Conservation (phyloP, 257 asterid genomes). For the Nicotiana attenuata region DNA sequence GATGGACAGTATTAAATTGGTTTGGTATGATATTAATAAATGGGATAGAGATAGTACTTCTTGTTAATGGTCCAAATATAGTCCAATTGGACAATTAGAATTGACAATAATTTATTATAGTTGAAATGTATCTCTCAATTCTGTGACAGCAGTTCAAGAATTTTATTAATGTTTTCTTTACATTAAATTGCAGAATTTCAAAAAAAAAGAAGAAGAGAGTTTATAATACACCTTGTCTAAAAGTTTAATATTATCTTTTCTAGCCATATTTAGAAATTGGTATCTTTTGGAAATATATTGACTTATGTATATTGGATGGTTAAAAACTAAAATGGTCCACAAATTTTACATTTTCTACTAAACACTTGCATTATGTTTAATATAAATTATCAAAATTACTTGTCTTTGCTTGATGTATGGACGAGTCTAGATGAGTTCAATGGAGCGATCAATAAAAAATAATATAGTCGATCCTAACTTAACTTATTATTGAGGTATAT, state of each 20-base stretch:
- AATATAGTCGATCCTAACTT: neutral
- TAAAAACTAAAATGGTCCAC: neutral
- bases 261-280: neutral
- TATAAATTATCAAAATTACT: neutral
- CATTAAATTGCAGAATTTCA: neutral
- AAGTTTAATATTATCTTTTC: neutral
- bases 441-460: neutral
- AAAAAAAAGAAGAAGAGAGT: neutral
- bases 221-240: neutral
- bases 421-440: neutral
- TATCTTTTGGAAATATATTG: neutral
- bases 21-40: slow-evolving; percentile 1
- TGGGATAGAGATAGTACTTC: neutral
- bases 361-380: neutral
- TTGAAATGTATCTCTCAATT: neutral
- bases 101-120: neutral
- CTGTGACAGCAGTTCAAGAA: neutral
- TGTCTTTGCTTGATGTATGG: neutral
- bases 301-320: neutral
- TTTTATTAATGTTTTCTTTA: neutral
- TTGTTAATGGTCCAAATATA: neutral
- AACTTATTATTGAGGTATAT: too few species aligned
- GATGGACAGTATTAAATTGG: neutral
- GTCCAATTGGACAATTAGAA: neutral
- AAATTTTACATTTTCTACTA: neutral